Base-by-base conservation (phyloP, 2,329 filamentous ascomycete genomes). In the Paecilomyces sp. region DNA sequence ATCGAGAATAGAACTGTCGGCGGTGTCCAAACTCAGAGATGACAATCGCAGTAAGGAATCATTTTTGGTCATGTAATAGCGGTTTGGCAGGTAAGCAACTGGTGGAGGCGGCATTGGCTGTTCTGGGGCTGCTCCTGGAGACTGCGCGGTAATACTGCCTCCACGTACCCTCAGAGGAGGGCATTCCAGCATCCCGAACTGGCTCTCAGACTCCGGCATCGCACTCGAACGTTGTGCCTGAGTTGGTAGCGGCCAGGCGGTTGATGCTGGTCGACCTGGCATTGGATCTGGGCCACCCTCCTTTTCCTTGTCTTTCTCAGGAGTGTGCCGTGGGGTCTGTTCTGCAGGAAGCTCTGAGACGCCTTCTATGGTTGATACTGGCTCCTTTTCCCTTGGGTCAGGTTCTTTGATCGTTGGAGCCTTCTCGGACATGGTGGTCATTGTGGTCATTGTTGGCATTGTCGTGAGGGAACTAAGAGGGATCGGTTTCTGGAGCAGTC, bases 1-100 rank as follows among this genome's bases (percentile, higher is more conserved):
- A 9, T 75, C 72, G 28, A 75, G 58, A 47, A 75, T 75, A 1
- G 73, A 75, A 58, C 72, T 75, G 60, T 74, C 71, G 3, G 71
- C 73, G 1, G 72, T 75, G 56, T 74, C 73, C 1, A 75, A 59
- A 56, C 73, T 75, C 61, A 74, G 62, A 1, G 71, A 73, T 12
- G 74, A 75, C 47, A 73, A 64, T 2, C 73, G 67, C 63, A 70
- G 66, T 3, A 65, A 58, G 3, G 72, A 75, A 57, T 74, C 72
- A 50, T 74, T 73, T 58, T 67, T 68, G 28, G 71, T 65, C 13
- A 74, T 66, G 33, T 67, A 70, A 58, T 73, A 70, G 36, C 71
- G 64, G 51, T 71, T 70, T n/a, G 66, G 65, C 18, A 65, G 66
- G 58, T 66, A 70, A 9, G 70, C 68, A 52, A 67, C 63, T 3